Conservation (phyloP, 2,329 filamentous ascomycete species). For the Periglandula ipomoeae region DNA sequence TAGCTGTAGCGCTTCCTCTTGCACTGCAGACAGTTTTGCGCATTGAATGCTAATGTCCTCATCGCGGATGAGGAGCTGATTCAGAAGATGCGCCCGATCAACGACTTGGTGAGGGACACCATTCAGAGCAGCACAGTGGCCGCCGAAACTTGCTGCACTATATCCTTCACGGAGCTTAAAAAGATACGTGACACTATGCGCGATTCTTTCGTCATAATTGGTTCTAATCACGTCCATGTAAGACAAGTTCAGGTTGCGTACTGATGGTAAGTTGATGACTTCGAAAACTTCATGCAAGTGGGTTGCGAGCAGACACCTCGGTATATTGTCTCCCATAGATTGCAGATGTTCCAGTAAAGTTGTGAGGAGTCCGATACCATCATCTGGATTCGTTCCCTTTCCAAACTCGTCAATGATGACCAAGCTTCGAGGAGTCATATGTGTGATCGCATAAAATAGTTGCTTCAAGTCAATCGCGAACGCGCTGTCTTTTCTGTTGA, state of each 20-base stretch:
- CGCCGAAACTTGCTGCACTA: slow-evolving; percentile 76
- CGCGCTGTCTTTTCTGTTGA: slow-evolving; percentile 49
- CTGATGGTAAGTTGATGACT: slow-evolving; percentile 42
- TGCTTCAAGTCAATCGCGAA: slow-evolving; percentile 80
- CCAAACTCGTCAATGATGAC: slow-evolving; percentile 90
- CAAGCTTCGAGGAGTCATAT: slow-evolving; percentile 67
- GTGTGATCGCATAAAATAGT: slow-evolving; percentile 64
- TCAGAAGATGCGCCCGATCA: slow-evolving; percentile 65
- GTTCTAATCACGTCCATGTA: slow-evolving; percentile 65
- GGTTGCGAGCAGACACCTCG: slow-evolving; percentile 52
- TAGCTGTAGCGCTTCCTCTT: slow-evolving; percentile 56
- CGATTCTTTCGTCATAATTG: slow-evolving; percentile 33
- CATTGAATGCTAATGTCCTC: slow-evolving; percentile 70
- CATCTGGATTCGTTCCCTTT: slow-evolving; percentile 50
- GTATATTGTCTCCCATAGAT: slow-evolving; percentile 32
- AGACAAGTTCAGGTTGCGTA: slow-evolving; percentile 45
- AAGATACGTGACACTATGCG: slow-evolving; percentile 63
- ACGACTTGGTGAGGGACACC: slow-evolving; percentile 67
- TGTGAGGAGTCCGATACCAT: slow-evolving; percentile 49
- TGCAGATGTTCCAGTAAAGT: slow-evolving; percentile 50
- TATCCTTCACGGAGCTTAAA: slow-evolving; percentile 61
- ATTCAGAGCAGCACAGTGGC: slow-evolving; percentile 76
- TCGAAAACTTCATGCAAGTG: slow-evolving; percentile 69
- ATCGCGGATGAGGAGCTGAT: slow-evolving; percentile 56
- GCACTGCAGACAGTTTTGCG: slow-evolving; percentile 53